Base-by-base conservation (phyloP, 768 basidiomycete species). In the Phaffia tasmanica region DNA sequence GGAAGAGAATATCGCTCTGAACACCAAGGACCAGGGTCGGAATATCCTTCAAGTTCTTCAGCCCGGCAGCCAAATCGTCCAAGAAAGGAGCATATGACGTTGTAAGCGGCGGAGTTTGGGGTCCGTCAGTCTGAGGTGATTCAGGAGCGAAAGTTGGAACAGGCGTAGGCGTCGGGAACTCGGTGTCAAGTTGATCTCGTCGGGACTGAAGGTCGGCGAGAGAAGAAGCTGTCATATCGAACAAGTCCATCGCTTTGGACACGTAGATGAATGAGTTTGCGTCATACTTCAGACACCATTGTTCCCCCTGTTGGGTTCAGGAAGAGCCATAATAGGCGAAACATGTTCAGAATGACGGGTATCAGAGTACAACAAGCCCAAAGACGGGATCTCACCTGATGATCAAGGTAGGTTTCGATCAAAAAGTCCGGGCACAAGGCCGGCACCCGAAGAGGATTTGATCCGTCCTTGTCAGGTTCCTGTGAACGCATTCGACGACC, bases 201-300 rank as follows among this genome's bases (percentile, higher is more conserved):
- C 67, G 62, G 1, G 18, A 9, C 42, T 82, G 81, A 35, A 97
- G 79, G 29, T 83, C 82, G 57, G 81, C 75, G 21, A 99, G 81
- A 19, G 90, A 82, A 19, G 88, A 82, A 0, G 80, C 78, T 4
- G 90, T 91, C 83, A 99, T 85, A 78, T 97, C 94, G 77, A 99
- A 99, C 0, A 98, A 81, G 76, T 98, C 95, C 95, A 99, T 99
- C 42, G 95, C 95, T 77, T 98, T 99, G 6, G 90, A 94, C 69
- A 99, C 84, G 80, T 98, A 99, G 71, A 98, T 91, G 76, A 98
- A 85, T 1, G 93, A 97, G 79, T 98, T 99, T 67, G 95, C 94
- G 75, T 99, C 95, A 76, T 98, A 99, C 75, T 95, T 98, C 65
- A 99, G 80, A 76, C 95, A 98, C 78, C 98, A 99, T 72, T 90